Conservation (phyloP, 2,329 filamentous ascomycete genomes). For the Didymella sp. region DNA sequence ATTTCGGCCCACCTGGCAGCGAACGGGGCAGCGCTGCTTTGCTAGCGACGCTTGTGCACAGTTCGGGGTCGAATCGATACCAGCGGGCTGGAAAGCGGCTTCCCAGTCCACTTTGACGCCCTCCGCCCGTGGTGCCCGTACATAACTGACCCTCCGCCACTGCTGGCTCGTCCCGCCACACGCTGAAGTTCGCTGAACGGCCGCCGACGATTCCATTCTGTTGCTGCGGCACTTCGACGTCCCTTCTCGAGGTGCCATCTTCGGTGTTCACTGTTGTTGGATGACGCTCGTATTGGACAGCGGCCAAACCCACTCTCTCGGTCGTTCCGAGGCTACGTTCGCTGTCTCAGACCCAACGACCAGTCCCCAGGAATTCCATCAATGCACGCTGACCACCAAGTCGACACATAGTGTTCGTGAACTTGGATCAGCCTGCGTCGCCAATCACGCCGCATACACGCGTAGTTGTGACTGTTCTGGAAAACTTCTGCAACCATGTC, state of each 20-base stretch:
- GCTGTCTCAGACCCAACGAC: slow-evolving; percentile 41
- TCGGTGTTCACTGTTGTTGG: slow-evolving; percentile 6
- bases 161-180: slow-evolving; percentile 20
- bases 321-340: slow-evolving; percentile 35
- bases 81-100: slow-evolving; percentile 36
- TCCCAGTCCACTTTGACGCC: slow-evolving; percentile 24
- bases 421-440: slow-evolving; percentile 21
- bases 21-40: slow-evolving; percentile 31
- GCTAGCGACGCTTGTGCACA: slow-evolving; percentile 38
- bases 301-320: slow-evolving; percentile 29
- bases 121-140: slow-evolving; percentile 25
- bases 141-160: slow-evolving; percentile 31
- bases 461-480: slow-evolving; percentile 2
- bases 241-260: not conserved
- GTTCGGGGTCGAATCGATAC: slow-evolving; percentile 36
- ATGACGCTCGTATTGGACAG: slow-evolving; percentile 10
- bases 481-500: slow-evolving; percentile 34
- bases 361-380: slow-evolving; percentile 26
- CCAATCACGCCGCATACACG: slow-evolving; percentile 6
- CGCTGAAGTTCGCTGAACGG: slow-evolving; percentile 22
- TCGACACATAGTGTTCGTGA: slow-evolving; percentile 37
- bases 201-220: slow-evolving; percentile 6
- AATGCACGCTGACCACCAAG: slow-evolving; percentile 19
- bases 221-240: not conserved
- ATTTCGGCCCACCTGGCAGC: slow-evolving; percentile 24